phyloP scores from a whole-genome alignment of 352 stramenopile species.

The Lagenidium giganteum region DNA sequence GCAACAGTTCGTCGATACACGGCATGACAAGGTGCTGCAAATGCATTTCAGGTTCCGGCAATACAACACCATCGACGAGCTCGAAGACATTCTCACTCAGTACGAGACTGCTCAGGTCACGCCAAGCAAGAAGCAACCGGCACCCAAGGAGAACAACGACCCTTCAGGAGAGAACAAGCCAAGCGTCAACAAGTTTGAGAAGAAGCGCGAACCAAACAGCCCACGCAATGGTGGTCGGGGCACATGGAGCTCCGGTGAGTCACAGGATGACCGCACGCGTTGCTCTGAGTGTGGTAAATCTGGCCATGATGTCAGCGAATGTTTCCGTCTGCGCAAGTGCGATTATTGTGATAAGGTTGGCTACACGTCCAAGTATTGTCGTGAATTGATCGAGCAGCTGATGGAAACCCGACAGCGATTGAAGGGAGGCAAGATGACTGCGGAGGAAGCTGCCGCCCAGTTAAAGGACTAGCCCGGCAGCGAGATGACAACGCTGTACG shows the following conservation, averaged over 20 bases:
- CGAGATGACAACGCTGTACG: slow-evolving; percentile 5
- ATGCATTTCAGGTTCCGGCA: slow-evolving; percentile 6
- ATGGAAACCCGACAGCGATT: background rate
- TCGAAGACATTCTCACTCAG: slow-evolving; percentile 9
- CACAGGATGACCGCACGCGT: no score
- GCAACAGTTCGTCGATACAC: slow-evolving; percentile 13
- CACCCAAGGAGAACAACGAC: no score
- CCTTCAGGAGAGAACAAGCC: background rate
- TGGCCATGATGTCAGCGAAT: background rate
- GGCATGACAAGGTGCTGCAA: slow-evolving; percentile 13
- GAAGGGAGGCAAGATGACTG: background rate
- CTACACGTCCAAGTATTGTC: background rate
- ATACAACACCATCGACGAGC: slow-evolving; percentile 9
- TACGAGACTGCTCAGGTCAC: slow-evolving; percentile 7
- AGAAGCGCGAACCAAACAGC: no score
- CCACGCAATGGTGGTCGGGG: no score
- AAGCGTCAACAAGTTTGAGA: background rate
- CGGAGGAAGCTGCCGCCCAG: slow-evolving; percentile 1
- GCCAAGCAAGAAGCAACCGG: background rate
- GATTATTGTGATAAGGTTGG: slow-evolving; percentile 1
- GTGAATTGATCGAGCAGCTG: slow-evolving; percentile 2
- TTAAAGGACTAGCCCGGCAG: slow-evolving; percentile 16
- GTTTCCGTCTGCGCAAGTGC: background rate
- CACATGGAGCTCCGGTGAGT: no score
- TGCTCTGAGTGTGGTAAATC: background rate